Evolutionary conservation across 2,329 filamentous ascomycete genomes (phyloP).

Genomic region (Alternaria sp.): DNA sequence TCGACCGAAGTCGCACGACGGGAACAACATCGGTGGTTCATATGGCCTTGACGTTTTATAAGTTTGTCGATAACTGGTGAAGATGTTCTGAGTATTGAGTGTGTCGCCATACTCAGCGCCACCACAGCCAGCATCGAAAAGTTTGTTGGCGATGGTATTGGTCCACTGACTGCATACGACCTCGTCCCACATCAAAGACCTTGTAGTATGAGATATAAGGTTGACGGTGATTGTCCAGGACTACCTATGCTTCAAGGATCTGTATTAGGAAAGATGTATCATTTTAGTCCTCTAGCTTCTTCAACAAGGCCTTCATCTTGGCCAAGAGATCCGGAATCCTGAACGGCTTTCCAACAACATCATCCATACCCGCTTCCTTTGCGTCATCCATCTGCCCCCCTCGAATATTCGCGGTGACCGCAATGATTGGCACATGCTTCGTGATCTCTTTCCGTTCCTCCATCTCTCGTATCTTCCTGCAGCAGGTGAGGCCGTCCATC

Average conservation of each 20-base stretch:
- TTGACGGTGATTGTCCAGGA: not conserved
- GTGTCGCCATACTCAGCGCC: not conserved
- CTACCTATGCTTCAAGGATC: not conserved
- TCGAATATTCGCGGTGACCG: constrained; percentile 47
- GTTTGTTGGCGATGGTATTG: too few relatives aligned
- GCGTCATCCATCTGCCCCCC: constrained; percentile 42
- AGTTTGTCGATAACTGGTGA: not conserved
- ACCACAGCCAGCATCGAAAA: not conserved
- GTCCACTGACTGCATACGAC: not conserved
- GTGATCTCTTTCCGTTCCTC: constrained; percentile 22
- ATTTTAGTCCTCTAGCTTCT: constrained; percentile 13
- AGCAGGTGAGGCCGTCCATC: constrained; percentile 47
- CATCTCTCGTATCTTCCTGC: constrained; percentile 42
- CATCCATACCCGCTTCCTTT: constrained; percentile 43
- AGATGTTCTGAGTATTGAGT: not conserved
- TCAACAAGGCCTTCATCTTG: constrained; percentile 31
- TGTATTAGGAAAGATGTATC: not conserved
- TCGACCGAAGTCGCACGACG: not conserved
- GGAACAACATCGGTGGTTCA: not conserved
- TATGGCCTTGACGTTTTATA: too few relatives aligned
- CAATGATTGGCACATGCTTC: constrained; percentile 43
- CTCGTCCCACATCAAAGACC: too few relatives aligned
- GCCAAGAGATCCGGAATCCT: constrained; percentile 39
- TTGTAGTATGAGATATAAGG: too few relatives aligned
- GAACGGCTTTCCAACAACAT: constrained; percentile 46